Evolutionary conservation across 2,329 filamentous ascomycete genomes (phyloP).

Genomic region (Trichophaea hybrida): DNA sequence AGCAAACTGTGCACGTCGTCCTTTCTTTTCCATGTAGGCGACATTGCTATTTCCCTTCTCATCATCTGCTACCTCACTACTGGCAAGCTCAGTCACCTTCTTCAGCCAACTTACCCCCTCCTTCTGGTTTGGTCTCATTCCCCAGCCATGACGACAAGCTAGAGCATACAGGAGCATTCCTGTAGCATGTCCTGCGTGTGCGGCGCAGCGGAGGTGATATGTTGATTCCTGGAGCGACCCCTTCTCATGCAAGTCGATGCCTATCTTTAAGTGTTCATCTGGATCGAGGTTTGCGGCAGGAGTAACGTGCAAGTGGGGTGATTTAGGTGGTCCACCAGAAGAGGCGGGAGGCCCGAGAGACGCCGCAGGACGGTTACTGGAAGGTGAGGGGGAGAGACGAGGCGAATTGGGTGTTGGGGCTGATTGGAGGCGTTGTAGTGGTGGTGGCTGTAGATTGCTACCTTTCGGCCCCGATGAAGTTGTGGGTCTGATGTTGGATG

Average conservation of each 20-base stretch:
- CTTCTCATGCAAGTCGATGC: conserved; percentile 76
- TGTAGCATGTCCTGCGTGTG: conserved; percentile 70
- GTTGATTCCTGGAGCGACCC: conserved; percentile 86
- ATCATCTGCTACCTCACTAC: conserved; percentile 69
- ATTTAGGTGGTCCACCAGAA: conserved; percentile 36
- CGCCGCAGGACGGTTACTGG: conserved; percentile 34
- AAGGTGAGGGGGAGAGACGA: conserved; percentile 2
- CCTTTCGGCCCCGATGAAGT: conserved; percentile 26
- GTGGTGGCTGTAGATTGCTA: conserved; percentile 33
- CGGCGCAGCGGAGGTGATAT: conserved; percentile 84
- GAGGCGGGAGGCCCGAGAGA: conserved; percentile 39
- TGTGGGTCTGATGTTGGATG: not conserved
- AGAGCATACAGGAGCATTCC: conserved; percentile 94
- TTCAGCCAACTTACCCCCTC: conserved; percentile 88
- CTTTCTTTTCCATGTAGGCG: conserved; percentile 59
- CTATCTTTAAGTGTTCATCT: conserved; percentile 80
- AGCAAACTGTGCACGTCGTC: conserved; percentile 82
- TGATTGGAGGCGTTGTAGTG: conserved; percentile 42
- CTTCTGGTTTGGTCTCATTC: conserved; percentile 78
- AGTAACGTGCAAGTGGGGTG: conserved; percentile 26
- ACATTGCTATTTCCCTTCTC: conserved; percentile 46
- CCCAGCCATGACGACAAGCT: conserved; percentile 92
- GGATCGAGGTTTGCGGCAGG: conserved; percentile 44
- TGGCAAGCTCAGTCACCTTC: conserved; percentile 73
- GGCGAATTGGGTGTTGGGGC: conserved; percentile 37